phyloP scores from a whole-genome alignment of 306 rosid species.

The Sicyos edulis region DNA sequence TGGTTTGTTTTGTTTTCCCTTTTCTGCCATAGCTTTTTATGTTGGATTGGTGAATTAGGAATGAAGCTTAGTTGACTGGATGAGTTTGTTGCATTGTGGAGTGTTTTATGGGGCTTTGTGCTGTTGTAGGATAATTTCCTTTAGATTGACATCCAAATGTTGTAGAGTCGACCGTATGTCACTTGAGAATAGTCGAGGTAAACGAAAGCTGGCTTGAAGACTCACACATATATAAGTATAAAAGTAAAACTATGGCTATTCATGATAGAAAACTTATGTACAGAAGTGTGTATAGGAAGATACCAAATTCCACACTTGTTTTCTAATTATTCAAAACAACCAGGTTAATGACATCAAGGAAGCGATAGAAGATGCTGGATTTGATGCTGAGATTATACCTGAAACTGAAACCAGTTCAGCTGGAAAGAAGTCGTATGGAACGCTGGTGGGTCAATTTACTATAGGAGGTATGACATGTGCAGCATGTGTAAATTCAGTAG shows the following conservation, averaged over 20 bases:
- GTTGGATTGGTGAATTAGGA: neutral
- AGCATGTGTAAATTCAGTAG: constrained; percentile 96
- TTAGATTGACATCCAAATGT: too few species aligned
- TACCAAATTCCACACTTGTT: constrained; percentile 17
- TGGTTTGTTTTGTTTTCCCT: neutral
- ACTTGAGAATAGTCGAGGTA: too few species aligned
- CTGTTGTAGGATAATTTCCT: too few species aligned
- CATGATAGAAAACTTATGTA: too few species aligned
- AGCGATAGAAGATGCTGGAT: constrained; percentile 97
- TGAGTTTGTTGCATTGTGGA: neutral
- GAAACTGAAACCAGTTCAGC: constrained; percentile 59
- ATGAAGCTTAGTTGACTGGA: neutral
- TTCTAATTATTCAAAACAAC: constrained; percentile 24
- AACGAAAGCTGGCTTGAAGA: too few species aligned
- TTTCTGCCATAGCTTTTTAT: neutral
- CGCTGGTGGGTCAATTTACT: constrained; percentile 73
- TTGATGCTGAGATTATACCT: constrained; percentile 83
- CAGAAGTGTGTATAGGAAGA: neutral
- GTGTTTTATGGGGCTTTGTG: neutral
- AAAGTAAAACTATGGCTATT: too few species aligned
- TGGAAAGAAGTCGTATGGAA: constrained; percentile 52
- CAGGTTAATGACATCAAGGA: constrained; percentile 80
- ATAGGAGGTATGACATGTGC: constrained; percentile 99
- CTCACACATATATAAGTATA: too few species aligned
- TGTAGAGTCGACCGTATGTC: too few species aligned